Evolutionary conservation across 1,284 basidiomycete genomes (phyloP).

Genomic region (Puccinia brachypodii): DNA sequence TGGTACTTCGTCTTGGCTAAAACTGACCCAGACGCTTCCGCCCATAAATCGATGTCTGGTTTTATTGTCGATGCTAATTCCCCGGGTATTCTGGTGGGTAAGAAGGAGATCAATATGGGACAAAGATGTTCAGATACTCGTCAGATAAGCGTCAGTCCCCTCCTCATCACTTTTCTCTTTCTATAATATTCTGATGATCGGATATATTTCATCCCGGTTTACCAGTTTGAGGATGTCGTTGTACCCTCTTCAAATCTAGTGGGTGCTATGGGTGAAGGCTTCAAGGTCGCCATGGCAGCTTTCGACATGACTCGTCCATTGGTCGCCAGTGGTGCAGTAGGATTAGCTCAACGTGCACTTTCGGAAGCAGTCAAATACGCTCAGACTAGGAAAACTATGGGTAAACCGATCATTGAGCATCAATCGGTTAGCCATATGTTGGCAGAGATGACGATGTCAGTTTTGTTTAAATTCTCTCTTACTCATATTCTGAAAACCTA

Average conservation of each 20-base stretch:
- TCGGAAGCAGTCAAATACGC: slow-evolving; percentile 63
- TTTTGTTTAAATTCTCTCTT: neutral
- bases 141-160: slow-evolving; percentile 61
- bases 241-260: slow-evolving; percentile 61
- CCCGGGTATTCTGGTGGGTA: slow-evolving; percentile 60
- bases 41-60: slow-evolving; percentile 62
- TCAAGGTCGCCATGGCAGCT: slow-evolving; percentile 63
- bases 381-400: slow-evolving; percentile 63
- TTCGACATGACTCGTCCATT: slow-evolving; percentile 62
- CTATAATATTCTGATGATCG: neutral
- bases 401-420: slow-evolving; percentile 63
- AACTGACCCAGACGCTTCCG: slow-evolving; percentile 60
- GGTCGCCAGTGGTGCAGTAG: slow-evolving; percentile 63
- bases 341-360: slow-evolving; percentile 62
- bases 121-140: slow-evolving; percentile 64
- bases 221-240: slow-evolving; percentile 44
- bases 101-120: slow-evolving; percentile 66
- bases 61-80: slow-evolving; percentile 63
- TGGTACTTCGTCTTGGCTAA: slow-evolving; percentile 64
- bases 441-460: slow-evolving; percentile 63
- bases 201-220: neutral
- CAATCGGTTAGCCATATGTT: slow-evolving; percentile 63
- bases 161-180: neutral
- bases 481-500: neutral
- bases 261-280: slow-evolving; percentile 62